Evolutionary conservation across 2,329 filamentous ascomycete species (phyloP).

Genomic region (Sclerotinia trifoliorum): DNA sequence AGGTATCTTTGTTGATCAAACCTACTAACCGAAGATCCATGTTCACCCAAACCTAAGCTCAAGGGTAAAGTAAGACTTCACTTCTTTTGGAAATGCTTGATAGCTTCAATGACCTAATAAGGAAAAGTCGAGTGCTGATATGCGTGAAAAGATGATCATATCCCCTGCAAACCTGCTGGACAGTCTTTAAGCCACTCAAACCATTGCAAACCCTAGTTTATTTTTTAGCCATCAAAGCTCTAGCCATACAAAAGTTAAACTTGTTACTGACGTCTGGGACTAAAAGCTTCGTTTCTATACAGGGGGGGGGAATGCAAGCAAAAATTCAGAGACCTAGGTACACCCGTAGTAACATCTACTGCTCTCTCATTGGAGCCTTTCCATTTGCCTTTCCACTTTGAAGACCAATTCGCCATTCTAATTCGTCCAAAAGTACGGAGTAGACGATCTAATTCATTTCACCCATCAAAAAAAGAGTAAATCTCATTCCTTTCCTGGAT

Average conservation of each 20-base stretch:
- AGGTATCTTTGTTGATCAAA: constrained; percentile 16
- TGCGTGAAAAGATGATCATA: not conserved
- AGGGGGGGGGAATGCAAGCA: not conserved
- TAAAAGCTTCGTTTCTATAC: no score
- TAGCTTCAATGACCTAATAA: not conserved
- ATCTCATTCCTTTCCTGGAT: constrained; percentile 9
- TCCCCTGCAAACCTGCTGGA: not conserved
- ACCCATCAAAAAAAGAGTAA: not conserved
- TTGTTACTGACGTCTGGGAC: not conserved
- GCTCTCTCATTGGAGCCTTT: not conserved
- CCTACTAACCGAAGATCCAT: not conserved
- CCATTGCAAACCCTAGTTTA: not conserved
- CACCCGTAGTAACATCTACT: no score
- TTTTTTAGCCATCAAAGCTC: no score
- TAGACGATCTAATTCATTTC: not conserved
- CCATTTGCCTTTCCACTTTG: not conserved
- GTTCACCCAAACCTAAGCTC: no score
- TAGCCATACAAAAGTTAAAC: not conserved
- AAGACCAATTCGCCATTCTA: not conserved
- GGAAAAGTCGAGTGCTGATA: not conserved
- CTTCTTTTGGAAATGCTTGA: not conserved
- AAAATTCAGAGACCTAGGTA: not conserved
- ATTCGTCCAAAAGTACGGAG: not conserved
- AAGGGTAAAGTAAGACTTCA: not conserved
- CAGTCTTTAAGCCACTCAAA: not conserved